These are phyloP conservation scores for Russula brevipes DNA, from an alignment of 768 basidiomycete genomes.

Conservation along the genomic window DNA sequence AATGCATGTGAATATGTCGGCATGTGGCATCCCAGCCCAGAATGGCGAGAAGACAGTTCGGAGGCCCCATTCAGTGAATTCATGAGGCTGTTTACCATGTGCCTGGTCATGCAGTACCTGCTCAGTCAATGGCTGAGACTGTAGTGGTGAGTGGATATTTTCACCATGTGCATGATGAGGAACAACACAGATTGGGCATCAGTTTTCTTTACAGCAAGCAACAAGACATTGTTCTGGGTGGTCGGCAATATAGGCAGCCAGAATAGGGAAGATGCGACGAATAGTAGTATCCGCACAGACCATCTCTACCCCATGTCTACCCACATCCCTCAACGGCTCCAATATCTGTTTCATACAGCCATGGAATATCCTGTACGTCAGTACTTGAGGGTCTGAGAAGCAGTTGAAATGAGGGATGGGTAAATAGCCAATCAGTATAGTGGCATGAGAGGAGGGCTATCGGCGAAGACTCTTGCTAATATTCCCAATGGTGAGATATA, in stretches of 20 bases:
- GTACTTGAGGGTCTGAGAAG: not conserved
- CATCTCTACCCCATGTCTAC: constrained; percentile 23
- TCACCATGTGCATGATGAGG: not conserved
- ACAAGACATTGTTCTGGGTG: constrained; percentile 14
- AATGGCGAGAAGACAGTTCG: constrained; percentile 3
- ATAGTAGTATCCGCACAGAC: constrained; percentile 20
- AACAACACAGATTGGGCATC: not conserved
- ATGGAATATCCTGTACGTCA: constrained; percentile 23
- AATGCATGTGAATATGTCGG: constrained; percentile 23
- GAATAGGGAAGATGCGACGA: not conserved
- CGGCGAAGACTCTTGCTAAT: constrained; percentile 17
- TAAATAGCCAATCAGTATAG: constrained; percentile 30
- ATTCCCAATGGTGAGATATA: constrained; percentile 31
- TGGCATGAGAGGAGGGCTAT: constrained; percentile 20
- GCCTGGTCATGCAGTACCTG: too few relatives aligned
- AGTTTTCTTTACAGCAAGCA: too few relatives aligned
- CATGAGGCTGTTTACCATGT: too few relatives aligned
- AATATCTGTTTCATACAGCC: constrained; percentile 20
- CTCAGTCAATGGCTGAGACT: too few relatives aligned
- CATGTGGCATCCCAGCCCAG: constrained; percentile 20
- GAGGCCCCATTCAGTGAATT: too few relatives aligned
- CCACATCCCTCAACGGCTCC: constrained; percentile 15
- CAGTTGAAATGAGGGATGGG: constrained; percentile 20
- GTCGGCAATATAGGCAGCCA: not conserved
- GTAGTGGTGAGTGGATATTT: too few relatives aligned